A percentile compares a stretch with the other conserved stretches of the same genome.
These are phyloP conservation scores for Pholiota microspora DNA, from an alignment of 768 basidiomycete genomes.

Conservation along the genomic window DNA sequence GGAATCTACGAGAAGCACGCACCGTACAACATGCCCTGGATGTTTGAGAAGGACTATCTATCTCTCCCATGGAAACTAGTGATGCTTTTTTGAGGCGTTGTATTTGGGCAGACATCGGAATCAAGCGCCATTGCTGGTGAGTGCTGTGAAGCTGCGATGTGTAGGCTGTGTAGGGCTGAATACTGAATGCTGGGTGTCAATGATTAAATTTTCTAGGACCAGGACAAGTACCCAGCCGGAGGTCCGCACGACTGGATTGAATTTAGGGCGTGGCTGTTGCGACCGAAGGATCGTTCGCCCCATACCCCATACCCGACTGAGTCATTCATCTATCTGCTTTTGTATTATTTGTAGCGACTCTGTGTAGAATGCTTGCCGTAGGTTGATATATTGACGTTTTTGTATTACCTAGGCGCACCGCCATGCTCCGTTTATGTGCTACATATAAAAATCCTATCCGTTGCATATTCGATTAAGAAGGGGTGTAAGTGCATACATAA, in stretches of 20 bases:
- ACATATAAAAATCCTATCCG: too few species aligned
- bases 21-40: constrained; percentile 20
- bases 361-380: too few species aligned
- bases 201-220: not conserved
- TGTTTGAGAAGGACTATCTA: constrained; percentile 24
- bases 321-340: not conserved
- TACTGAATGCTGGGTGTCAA: not conserved
- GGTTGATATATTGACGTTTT: too few species aligned
- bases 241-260: constrained; percentile 3
- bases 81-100: not conserved
- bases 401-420: not conserved
- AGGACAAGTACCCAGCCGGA: constrained; percentile 4
- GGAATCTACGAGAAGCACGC: constrained; percentile 27
- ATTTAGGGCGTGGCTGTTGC: too few species aligned
- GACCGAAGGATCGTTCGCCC: too few species aligned
- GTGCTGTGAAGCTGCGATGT: not conserved
- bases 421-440: too few species aligned
- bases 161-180: not conserved
- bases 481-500: too few species aligned
- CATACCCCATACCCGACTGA: not conserved
- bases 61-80: constrained; percentile 6
- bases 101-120: not conserved
- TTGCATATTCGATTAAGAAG: too few species aligned
- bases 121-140: not conserved
- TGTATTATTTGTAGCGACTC: too few species aligned